A percentile compares a stretch with the other conserved stretches of the same genome.
Evolutionary conservation across 1,139 yeast genomes (phyloP).

Genomic region (Meyerozyma athensensis): DNA sequence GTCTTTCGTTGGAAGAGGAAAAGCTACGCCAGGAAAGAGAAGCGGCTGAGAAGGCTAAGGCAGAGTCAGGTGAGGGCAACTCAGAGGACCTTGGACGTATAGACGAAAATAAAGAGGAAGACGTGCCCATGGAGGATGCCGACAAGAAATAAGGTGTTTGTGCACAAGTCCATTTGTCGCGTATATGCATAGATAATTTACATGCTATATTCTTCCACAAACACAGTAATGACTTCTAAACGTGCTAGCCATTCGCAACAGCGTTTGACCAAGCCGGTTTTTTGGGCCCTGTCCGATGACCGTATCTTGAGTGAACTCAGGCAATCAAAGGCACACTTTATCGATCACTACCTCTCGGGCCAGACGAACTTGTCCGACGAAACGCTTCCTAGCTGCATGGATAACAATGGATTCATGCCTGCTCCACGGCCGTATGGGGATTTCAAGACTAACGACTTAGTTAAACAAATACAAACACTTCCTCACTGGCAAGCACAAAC

Average conservation of each 20-base stretch:
- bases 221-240: slow-evolving; percentile 2
- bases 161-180: not conserved
- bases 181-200: not conserved
- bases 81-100: slow-evolving; percentile 27
- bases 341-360: slow-evolving; percentile 30
- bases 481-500: slow-evolving; percentile 49
- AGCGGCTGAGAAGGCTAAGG: slow-evolving; percentile 36
- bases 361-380: slow-evolving; percentile 53
- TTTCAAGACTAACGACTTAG: slow-evolving; percentile 33
- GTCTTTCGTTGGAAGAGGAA: slow-evolving; percentile 81
- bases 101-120: slow-evolving; percentile 25
- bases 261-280: not conserved
- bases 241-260: not conserved
- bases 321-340: not conserved
- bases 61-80: slow-evolving; percentile 15
- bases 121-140: slow-evolving; percentile 9
- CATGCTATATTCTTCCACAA: too few species aligned
- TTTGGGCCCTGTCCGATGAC: slow-evolving; percentile 2
- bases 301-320: not conserved
- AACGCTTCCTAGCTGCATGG: slow-evolving; percentile 51
- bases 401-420: slow-evolving; percentile 43
- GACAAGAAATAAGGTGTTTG: not conserved
- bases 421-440: slow-evolving; percentile 58
- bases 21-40: slow-evolving; percentile 70
- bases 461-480: slow-evolving; percentile 33